Evolutionary conservation across 108 stramenopile genomes (phyloP).

Genomic region (Cyclotella sp.): DNA sequence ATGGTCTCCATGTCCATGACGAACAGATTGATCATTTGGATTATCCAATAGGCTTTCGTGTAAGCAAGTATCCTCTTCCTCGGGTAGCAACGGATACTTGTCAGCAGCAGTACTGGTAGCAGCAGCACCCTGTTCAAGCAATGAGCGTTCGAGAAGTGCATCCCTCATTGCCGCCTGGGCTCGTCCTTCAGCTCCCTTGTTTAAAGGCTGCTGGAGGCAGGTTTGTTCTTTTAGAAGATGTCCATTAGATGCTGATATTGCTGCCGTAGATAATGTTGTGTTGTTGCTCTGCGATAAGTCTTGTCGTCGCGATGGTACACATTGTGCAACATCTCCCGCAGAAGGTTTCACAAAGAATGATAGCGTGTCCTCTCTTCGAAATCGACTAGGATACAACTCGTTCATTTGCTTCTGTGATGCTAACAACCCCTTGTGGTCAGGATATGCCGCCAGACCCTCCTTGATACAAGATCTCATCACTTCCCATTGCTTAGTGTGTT

Average conservation of each 20-base stretch:
- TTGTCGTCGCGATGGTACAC: background rate
- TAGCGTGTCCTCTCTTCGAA: conserved; percentile 8
- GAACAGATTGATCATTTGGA: background rate
- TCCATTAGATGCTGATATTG: background rate
- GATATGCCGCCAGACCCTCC: conserved; percentile 49
- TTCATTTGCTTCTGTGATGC: conserved; percentile 14
- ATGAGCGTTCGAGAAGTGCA: conserved; percentile 43
- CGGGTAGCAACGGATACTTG: conserved; percentile 14
- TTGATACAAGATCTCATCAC: conserved; percentile 12
- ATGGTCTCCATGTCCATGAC: background rate
- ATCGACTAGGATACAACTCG: background rate
- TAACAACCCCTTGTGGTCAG: conserved; percentile 33
- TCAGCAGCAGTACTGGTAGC: background rate
- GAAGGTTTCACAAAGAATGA: background rate
- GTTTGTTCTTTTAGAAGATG: background rate
- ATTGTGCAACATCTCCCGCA: background rate
- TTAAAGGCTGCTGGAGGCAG: background rate
- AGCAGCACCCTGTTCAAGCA: conserved; percentile 1
- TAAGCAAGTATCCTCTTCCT: background rate
- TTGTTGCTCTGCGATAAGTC: background rate
- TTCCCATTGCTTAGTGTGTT: conserved; percentile 13
- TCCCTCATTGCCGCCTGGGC: conserved; percentile 49
- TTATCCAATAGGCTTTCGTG: background rate
- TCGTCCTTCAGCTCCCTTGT: conserved; percentile 33
- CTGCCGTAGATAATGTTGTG: background rate